These are phyloP conservation scores for Myxozyma neotropica DNA, from an alignment of 805 yeast species.

Conservation along the genomic window DNA sequence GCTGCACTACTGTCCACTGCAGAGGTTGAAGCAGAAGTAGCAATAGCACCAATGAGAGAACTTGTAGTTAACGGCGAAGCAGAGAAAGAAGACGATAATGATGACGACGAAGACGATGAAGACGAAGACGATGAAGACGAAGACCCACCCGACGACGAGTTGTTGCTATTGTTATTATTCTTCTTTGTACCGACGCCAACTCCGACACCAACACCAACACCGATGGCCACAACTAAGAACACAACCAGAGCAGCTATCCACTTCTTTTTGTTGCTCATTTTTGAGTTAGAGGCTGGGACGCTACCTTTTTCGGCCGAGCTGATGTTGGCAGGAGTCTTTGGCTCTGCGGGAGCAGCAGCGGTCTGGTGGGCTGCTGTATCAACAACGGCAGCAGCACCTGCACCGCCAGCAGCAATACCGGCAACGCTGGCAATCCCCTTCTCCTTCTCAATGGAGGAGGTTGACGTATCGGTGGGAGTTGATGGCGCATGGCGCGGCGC, in stretches of 20 bases:
- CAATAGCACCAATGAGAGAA: background rate
- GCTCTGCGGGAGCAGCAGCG: background rate
- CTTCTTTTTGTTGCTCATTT: background rate
- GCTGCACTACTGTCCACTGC: background rate
- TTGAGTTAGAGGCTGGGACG: background rate
- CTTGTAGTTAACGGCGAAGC: background rate
- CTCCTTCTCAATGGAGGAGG: background rate
- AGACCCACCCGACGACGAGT: background rate
- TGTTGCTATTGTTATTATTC: slow-evolving; percentile 4
- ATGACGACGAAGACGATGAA: slow-evolving; percentile 1
- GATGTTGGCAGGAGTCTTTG: background rate
- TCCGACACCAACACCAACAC: slow-evolving; percentile 34
- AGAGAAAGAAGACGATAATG: background rate
- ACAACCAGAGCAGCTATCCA: slow-evolving; percentile 13
- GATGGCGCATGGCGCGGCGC: background rate
- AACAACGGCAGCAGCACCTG: slow-evolving; percentile 4
- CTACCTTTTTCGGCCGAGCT: background rate
- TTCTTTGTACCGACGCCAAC: slow-evolving; percentile 29
- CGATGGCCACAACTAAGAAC: slow-evolving; percentile 28
- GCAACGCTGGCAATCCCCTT: background rate
- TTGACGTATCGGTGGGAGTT: background rate
- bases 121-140: background rate
- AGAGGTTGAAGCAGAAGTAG: background rate
- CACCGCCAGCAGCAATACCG: background rate
- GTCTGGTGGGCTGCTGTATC: slow-evolving; percentile 1